Conservation (phyloP, 164 flowering plant species). For the Chimonanthus salicifolius region DNA sequence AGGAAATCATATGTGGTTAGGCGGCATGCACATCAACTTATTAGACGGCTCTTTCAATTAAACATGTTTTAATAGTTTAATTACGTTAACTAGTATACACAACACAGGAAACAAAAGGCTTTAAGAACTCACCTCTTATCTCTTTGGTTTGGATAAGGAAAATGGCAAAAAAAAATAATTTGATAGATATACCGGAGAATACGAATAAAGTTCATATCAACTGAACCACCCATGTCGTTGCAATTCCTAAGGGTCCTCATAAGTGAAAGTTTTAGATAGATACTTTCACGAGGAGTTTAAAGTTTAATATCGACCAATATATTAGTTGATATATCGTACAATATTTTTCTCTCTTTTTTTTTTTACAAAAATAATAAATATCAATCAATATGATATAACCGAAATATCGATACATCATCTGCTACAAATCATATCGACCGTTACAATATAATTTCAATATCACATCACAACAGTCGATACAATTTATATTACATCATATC, state of each 20-base stretch:
- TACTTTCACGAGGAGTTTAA: too few species aligned
- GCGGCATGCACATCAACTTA: slow-evolving; percentile 4
- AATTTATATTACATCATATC: too few species aligned
- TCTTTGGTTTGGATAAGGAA: neutral
- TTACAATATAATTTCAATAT: too few species aligned
- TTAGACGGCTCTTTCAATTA: slow-evolving; percentile 1
- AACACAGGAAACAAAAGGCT: neutral
- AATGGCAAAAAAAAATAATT: neutral
- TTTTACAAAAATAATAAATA: too few species aligned
- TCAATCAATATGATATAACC: too few species aligned
- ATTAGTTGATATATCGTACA: too few species aligned
- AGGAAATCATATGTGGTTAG: slow-evolving; percentile 1
- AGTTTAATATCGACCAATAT: too few species aligned
- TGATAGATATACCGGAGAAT: neutral
- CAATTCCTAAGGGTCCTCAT: neutral
- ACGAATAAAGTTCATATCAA: neutral
- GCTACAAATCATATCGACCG: too few species aligned
- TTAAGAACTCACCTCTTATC: neutral
- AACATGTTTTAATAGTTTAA: slow-evolving; percentile 3
- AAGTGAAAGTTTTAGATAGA: neutral
- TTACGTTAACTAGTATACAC: neutral
- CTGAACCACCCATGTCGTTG: neutral
- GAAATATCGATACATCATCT: too few species aligned
- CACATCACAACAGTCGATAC: too few species aligned
- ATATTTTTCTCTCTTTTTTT: too few species aligned